Evolutionary conservation across 2,329 filamentous ascomycete species (phyloP).

Genomic region (Bipolaris gigantea): DNA sequence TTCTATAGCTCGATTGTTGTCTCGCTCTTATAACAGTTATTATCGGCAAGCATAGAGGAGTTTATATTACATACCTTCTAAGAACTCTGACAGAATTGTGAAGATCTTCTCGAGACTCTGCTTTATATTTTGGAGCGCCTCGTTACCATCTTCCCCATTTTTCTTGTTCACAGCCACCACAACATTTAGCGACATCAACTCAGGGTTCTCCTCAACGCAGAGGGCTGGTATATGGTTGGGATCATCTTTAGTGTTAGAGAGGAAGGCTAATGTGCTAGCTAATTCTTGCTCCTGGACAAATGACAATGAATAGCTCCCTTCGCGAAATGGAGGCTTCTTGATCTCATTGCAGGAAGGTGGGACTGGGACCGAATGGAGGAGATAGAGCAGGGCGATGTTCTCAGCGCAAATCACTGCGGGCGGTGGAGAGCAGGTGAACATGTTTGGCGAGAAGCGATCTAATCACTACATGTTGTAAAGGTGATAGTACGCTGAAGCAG

Average conservation of each 20-base stretch:
- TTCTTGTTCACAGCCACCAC: constrained; percentile 1
- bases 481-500: not conserved
- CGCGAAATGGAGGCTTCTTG: not conserved
- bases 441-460: not conserved
- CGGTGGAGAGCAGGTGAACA: not conserved
- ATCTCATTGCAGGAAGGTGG: constrained; percentile 1
- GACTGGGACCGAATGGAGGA: not conserved
- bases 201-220: constrained; percentile 1
- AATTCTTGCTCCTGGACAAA: not conserved
- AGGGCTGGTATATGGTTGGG: not conserved
- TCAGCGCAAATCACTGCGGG: constrained; percentile 3
- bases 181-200: not conserved
- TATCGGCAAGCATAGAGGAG: not conserved
- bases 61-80: not conserved
- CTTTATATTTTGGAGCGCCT: not conserved
- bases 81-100: constrained; percentile 2
- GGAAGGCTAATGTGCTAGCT: constrained; percentile 3
- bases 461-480: not conserved
- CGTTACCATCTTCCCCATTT: not conserved
- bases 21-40: not conserved
- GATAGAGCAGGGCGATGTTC: constrained; percentile 1
- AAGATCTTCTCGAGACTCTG: constrained; percentile 1
- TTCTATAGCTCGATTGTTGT: constrained; percentile 2
- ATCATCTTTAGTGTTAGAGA: constrained; percentile 1
- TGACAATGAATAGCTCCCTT: not conserved